These are phyloP conservation scores for Diospyros kaki DNA, from an alignment of 148 eudicot species.

Conservation along the genomic window DNA sequence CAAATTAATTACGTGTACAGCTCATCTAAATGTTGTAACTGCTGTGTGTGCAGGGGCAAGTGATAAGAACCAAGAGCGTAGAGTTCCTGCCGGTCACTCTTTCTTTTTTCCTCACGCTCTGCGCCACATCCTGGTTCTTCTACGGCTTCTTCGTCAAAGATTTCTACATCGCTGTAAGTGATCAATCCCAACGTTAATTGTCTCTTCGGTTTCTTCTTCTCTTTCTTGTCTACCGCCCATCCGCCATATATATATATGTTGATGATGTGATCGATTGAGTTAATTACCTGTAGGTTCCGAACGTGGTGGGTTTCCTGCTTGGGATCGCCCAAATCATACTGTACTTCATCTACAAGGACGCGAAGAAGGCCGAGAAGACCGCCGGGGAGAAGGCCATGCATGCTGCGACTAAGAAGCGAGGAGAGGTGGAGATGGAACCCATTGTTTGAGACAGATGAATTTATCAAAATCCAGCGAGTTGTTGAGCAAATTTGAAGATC, in stretches of 20 bases:
- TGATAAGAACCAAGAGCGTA: slow-evolving; percentile 49
- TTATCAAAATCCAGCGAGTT: too few species aligned
- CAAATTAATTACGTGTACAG: too few species aligned
- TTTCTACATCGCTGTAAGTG: slow-evolving; percentile 57
- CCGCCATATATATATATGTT: not conserved
- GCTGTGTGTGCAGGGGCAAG: slow-evolving; percentile 33
- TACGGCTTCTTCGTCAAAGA: slow-evolving; percentile 53
- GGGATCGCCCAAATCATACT: slow-evolving; percentile 47
- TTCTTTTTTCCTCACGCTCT: slow-evolving; percentile 42
- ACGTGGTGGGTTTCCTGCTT: slow-evolving; percentile 55
- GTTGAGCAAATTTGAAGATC: too few species aligned
- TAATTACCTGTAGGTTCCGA: slow-evolving; percentile 43
- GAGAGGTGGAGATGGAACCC: too few species aligned
- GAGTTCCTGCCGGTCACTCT: slow-evolving; percentile 58
- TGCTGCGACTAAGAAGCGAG: too few species aligned
- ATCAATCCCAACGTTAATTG: too few species aligned
- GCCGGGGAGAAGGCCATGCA: too few species aligned
- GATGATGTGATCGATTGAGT: not conserved
- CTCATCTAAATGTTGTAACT: not conserved
- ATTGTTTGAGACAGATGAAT: too few species aligned
- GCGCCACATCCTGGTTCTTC: slow-evolving; percentile 59
- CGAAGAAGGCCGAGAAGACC: slow-evolving; percentile 7
- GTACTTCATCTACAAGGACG: slow-evolving; percentile 42
- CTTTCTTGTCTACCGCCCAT: too few species aligned
- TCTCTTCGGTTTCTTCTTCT: too few species aligned